A percentile compares a stretch with the other conserved stretches of the same genome.
phyloP scores from a whole-genome alignment of 257 asterid species.

The Solanum dulcamara region DNA sequence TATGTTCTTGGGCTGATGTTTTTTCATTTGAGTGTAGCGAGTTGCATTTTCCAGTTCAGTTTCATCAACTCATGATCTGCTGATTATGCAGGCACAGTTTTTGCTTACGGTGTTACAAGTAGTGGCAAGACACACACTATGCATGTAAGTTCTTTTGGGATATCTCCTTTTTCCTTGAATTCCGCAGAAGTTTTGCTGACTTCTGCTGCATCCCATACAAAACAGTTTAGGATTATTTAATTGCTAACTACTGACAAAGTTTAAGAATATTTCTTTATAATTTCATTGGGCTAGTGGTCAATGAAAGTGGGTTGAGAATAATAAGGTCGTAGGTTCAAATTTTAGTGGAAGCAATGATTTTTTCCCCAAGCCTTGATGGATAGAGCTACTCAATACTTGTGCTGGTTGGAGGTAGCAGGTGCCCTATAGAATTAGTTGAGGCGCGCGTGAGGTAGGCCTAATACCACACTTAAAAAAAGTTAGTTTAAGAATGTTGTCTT shows the following conservation, averaged over 20 bases:
- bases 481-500: not conserved
- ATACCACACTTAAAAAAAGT: not conserved
- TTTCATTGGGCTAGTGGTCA: not conserved
- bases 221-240: not conserved
- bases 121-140: slow-evolving; percentile 99
- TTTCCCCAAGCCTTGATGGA: not conserved
- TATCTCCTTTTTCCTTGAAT: slow-evolving; percentile 1
- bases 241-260: not conserved
- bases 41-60: not conserved
- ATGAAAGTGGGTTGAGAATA: not conserved
- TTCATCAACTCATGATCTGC: slow-evolving; percentile 6
- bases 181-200: not conserved
- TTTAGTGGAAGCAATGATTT: not conserved
- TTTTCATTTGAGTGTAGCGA: not conserved
- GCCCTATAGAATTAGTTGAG: not conserved
- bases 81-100: slow-evolving; percentile 79
- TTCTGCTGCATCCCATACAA: not conserved
- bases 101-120: slow-evolving; percentile 99
- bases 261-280: not conserved
- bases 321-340: not conserved
- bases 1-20: not conserved
- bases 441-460: not conserved
- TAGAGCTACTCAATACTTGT: not conserved
- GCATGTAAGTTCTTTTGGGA: slow-evolving; percentile 63
- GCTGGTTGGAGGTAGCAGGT: not conserved